These are phyloP conservation scores for Actinomortierella wolfii DNA, from an alignment of 371 early-diverging fungal species.

Conservation along the genomic window DNA sequence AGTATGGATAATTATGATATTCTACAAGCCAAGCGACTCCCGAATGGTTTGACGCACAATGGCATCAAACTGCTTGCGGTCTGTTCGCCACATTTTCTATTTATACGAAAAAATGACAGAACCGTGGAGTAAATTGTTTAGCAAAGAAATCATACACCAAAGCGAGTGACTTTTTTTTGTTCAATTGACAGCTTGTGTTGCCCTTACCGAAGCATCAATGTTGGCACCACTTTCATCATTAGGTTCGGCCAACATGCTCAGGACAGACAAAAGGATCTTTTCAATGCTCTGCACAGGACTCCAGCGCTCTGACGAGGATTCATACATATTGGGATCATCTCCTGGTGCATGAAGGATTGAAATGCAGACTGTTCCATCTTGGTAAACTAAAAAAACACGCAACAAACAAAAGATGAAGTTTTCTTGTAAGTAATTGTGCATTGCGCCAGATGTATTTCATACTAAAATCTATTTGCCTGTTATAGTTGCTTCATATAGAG, in stretches of 20 bases:
- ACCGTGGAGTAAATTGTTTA: neutral
- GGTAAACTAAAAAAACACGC: slow-evolving; percentile 69
- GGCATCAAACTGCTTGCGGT: slow-evolving; percentile 80
- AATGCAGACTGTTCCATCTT: slow-evolving; percentile 98
- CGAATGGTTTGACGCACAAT: slow-evolving; percentile 80
- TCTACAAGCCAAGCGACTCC: slow-evolving; percentile 70
- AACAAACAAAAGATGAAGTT: no score
- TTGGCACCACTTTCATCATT: slow-evolving; percentile 99
- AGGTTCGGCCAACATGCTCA: slow-evolving; percentile 92
- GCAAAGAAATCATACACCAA: slow-evolving; percentile 20
- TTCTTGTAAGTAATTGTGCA: no score
- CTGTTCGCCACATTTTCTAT: slow-evolving; percentile 89
- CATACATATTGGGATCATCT: slow-evolving; percentile 97
- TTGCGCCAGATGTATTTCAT: no score
- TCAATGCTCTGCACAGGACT: slow-evolving; percentile 97
- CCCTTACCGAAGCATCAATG: slow-evolving; percentile 92
- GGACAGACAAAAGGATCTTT: slow-evolving; percentile 94
- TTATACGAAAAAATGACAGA: neutral
- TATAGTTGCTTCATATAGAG: neutral
- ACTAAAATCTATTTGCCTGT: neutral
- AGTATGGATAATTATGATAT: no score
- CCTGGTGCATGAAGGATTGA: slow-evolving; percentile 99
- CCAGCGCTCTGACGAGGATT: slow-evolving; percentile 93
- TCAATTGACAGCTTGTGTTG: slow-evolving; percentile 24
- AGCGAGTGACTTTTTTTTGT: slow-evolving; percentile 32